Evolutionary conservation across 805 yeast genomes (phyloP), one percentile per base, ranked within the genome.

Genomic region (Metschnikowia bowlesiae): DNA sequence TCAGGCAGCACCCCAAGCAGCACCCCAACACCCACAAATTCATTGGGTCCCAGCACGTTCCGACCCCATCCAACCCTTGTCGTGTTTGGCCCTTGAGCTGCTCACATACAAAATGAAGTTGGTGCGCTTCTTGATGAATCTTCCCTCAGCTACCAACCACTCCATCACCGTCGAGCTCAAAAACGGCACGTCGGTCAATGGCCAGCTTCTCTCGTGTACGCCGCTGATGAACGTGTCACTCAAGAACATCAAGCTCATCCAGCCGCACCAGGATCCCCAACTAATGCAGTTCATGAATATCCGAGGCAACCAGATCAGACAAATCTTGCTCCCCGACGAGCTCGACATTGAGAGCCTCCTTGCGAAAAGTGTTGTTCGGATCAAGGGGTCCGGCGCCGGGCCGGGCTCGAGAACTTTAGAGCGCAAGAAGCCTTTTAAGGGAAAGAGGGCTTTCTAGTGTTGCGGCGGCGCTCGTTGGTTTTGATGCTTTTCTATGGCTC

Each of bases 211-310:
- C 38, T 81, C 90, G 6, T 96, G 94, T 38, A 77, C 96, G 2
- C 96, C 97, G 29, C 80, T 87, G 54, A 91, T 91, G 98, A 91
- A 91, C 67, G 83, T 91, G 41, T 82, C 89, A 4, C 67, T 91
- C 53, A 83, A 86, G 59, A 87, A 86, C 56, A 92, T 88, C 44
- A 87, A 84, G 58, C 82, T 92, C 79, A 83, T 91, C 2, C 77
- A 87, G 40, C 81, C 79, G 49, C 78, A 83, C 62, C 82, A 87
- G 49, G 87, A 82, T 48, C 86, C 95, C 0, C 77, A 82, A 37
- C 68, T 79, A 10, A 70, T 90, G 57, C 95, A 89, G 59, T 87
- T 79, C 65, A 85, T 91, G 61, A 89, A 87, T 60, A 79, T 92
- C 32, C 78, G 98, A 61, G 98, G 98, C 2, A 91, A 84, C 68